phyloP scores from a whole-genome alignment of 371 early-diverging fungal genomes.

The Mortierella sp. region DNA sequence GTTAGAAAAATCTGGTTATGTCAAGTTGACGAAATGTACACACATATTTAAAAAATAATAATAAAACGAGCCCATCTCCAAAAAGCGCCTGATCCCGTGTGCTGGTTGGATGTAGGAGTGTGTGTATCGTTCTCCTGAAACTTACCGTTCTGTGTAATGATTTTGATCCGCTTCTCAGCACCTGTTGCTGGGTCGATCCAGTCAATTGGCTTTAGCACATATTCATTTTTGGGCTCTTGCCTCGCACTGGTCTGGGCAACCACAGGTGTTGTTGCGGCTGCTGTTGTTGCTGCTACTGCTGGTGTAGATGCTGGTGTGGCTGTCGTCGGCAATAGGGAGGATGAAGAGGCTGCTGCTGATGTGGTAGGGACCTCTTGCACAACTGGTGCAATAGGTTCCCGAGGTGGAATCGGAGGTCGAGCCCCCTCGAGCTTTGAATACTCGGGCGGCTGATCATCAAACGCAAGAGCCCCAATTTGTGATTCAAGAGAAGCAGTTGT shows the following conservation, averaged over 20 bases:
- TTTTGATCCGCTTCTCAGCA: conserved; percentile 59
- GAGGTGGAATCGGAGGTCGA: too few relatives aligned
- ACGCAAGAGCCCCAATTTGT: too few relatives aligned
- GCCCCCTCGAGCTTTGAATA: too few relatives aligned
- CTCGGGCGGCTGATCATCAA: too few relatives aligned
- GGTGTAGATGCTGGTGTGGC: neutral
- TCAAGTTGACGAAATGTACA: conserved; percentile 16
- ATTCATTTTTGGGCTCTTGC: conserved; percentile 54
- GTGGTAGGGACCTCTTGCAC: too few relatives aligned
- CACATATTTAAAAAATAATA: too few relatives aligned
- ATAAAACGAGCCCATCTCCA: too few relatives aligned
- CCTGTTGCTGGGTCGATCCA: conserved; percentile 63
- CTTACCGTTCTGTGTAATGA: conserved; percentile 86
- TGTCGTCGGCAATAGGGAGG: neutral
- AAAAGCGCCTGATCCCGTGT: too few relatives aligned
- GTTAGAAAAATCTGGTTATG: too few relatives aligned
- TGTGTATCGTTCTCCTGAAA: neutral
- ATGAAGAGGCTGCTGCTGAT: neutral
- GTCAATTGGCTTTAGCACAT: conserved; percentile 73
- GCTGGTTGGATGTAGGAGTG: too few relatives aligned
- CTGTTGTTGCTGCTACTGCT: neutral
- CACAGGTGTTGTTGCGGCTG: conserved; percentile 6
- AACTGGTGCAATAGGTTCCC: too few relatives aligned
- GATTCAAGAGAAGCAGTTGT: too few relatives aligned
- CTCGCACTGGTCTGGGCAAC: conserved; percentile 12